phyloP scores from a whole-genome alignment of 2,329 filamentous ascomycete species.

The Akanthomyces lecanii region DNA sequence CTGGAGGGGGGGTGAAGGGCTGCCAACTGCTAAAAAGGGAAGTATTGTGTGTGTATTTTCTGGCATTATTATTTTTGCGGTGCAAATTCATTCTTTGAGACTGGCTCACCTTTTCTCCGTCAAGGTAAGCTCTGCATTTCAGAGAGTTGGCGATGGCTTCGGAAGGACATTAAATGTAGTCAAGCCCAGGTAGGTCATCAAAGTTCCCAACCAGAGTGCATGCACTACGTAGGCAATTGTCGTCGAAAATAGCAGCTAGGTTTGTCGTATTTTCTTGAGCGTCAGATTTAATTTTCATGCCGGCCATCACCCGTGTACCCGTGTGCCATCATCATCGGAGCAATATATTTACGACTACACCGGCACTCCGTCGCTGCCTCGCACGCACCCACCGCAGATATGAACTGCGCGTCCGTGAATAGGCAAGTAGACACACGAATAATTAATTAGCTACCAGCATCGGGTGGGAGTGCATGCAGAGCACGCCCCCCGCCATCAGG shows the following conservation, averaged over 20 bases:
- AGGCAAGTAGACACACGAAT: not conserved
- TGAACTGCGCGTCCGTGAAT: not conserved
- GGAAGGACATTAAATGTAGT: no score
- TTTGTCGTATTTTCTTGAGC: no score
- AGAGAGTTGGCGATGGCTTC: conserved; percentile 4
- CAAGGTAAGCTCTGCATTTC: not conserved
- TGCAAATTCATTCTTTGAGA: not conserved
- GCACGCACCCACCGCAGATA: not conserved
- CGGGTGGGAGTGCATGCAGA: not conserved
- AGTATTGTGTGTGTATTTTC: no score
- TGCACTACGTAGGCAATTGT: no score
- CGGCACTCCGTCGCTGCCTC: no score
- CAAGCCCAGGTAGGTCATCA: not conserved
- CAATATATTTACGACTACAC: no score
- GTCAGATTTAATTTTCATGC: no score
- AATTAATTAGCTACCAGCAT: not conserved
- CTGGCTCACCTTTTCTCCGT: no score
- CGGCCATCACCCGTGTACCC: no score
- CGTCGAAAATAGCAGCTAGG: no score
- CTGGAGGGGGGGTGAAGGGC: not conserved
- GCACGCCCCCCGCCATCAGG: not conserved
- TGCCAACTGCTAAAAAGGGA: not conserved
- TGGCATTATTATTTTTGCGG: not conserved
- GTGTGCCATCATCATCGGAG: no score
- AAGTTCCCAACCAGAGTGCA: not conserved